phyloP scores from a whole-genome alignment of 768 basidiomycete species.

The Pisolithus sp. region DNA sequence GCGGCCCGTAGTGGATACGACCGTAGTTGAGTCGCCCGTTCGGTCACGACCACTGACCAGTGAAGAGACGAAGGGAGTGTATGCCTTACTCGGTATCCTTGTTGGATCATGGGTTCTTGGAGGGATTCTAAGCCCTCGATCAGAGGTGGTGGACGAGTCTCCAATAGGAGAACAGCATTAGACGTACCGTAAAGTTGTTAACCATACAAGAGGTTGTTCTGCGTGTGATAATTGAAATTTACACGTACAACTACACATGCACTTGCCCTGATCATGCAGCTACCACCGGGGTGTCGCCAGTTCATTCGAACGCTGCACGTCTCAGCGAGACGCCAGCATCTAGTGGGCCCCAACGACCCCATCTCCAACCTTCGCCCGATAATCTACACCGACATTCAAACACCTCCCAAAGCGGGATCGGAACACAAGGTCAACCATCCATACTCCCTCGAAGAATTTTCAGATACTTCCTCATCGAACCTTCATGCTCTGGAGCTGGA shows the following conservation, averaged over 20 bases:
- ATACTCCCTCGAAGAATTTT: conserved; percentile 74
- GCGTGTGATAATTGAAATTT: too few relatives aligned
- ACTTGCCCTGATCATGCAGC: not conserved
- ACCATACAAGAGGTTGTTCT: not conserved
- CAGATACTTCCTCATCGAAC: conserved; percentile 22
- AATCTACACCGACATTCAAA: conserved; percentile 58
- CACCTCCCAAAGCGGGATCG: conserved; percentile 22
- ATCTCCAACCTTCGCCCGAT: conserved; percentile 75
- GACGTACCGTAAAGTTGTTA: conserved; percentile 5
- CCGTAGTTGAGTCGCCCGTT: conserved; percentile 13
- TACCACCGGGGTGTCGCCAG: not conserved
- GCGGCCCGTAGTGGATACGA: conserved; percentile 16
- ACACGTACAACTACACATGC: not conserved
- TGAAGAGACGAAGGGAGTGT: conserved; percentile 45
- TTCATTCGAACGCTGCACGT: conserved; percentile 15
- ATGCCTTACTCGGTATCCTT: conserved; percentile 41
- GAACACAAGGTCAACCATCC: conserved; percentile 45
- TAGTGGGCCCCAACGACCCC: conserved; percentile 70
- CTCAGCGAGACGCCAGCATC: conserved; percentile 26
- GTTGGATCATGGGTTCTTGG: conserved; percentile 44
- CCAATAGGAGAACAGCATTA: conserved; percentile 10
- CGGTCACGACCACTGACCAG: conserved; percentile 31
- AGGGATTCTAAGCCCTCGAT: conserved; percentile 20
- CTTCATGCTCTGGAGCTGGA: conserved; percentile 53
- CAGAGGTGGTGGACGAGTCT: conserved; percentile 4